Base-by-base conservation (phyloP, 78 protist genomes). In the Blattamonas nauphoetae region DNA sequence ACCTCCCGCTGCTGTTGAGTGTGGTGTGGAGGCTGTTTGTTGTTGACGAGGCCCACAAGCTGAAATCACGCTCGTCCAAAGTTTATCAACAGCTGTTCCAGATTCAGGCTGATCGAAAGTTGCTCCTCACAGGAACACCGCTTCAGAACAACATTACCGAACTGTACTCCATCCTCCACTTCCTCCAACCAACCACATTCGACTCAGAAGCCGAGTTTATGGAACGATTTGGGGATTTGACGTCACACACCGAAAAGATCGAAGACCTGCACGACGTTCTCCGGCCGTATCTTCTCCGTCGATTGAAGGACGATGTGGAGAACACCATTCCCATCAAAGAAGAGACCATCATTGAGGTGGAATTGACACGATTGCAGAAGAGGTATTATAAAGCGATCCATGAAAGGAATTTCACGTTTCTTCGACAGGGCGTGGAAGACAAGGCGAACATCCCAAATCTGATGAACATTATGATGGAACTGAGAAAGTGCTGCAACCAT, bases 121-220 rank as follows among this genome's bases (percentile, higher is more conserved):
- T 96, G 41, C 83, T 97, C 2, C 92, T 97, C 33, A 93, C 98
- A 0, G 99, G 99, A 44, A 97, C 99, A 1, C 99, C 99, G 33
- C 91, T 97, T 35, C 99, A 96, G 91, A 96, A 96, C 87, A 90
- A 90, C 46, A 77, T 96, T 79, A 90, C 88, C 11, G 99, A 97
- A 78, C 88, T 96, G 44, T 96, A 97, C 97, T 45, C 95, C 29
- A 86, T 96, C n/a, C 89, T 96, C 63, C 93, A 96, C 87, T 96
- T 96, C 78, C 80, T 95, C 43, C 86, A 92, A n/a, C 98, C 97
- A 29, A 6, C 45, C 41, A 90, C 93, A 81, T 96, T 96, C 89
- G 80, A 87, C 77, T 71, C 90, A 1, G 2, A 79, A 0, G 92
- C 85, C 44, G 91, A 90, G 46, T 96, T 96, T 43, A 93, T 92